A percentile compares a stretch with the other conserved stretches of the same genome.
Evolutionary conservation across 495 filamentous ascomycete genomes (phyloP).

Genomic region (Penicillium alfredii): DNA sequence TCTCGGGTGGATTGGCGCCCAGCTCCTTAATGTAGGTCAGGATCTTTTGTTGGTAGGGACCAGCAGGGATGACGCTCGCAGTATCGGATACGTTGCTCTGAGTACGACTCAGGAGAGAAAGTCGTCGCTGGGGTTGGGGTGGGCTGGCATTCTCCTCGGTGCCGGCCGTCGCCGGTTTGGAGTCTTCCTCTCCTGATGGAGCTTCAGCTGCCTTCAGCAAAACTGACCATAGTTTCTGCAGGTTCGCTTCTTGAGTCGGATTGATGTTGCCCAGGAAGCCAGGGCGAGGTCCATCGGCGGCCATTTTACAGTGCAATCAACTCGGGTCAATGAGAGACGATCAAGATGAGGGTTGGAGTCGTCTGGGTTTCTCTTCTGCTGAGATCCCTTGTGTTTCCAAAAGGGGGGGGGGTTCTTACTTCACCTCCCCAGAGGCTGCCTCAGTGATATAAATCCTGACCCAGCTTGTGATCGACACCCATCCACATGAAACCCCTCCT

Average conservation of each 20-base stretch:
- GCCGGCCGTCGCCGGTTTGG: conserved; percentile 2
- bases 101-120: conserved; percentile 21
- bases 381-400: not conserved
- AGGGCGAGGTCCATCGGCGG: conserved; percentile 35
- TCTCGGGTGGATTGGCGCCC: conserved; percentile 23
- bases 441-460: conserved; percentile 1
- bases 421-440: not conserved
- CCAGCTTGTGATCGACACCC: conserved; percentile 9
- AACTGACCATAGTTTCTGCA: conserved; percentile 75
- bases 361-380: not conserved
- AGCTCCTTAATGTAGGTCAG: conserved; percentile 20
- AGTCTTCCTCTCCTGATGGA: conserved; percentile 10
- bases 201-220: conserved; percentile 67
- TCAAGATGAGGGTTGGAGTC: not conserved
- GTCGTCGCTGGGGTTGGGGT: conserved; percentile 18
- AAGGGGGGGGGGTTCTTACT: no score
- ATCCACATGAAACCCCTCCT: conserved; percentile 28
- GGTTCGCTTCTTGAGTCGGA: conserved; percentile 71
- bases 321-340: not conserved
- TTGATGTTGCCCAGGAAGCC: conserved; percentile 82
- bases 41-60: conserved; percentile 19
- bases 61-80: conserved; percentile 9
- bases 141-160: conserved; percentile 12
- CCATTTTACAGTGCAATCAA: no score
- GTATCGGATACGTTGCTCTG: conserved; percentile 25